Conservation (phyloP, 257 asterid genomes). For the Solanum habrochaites region DNA sequence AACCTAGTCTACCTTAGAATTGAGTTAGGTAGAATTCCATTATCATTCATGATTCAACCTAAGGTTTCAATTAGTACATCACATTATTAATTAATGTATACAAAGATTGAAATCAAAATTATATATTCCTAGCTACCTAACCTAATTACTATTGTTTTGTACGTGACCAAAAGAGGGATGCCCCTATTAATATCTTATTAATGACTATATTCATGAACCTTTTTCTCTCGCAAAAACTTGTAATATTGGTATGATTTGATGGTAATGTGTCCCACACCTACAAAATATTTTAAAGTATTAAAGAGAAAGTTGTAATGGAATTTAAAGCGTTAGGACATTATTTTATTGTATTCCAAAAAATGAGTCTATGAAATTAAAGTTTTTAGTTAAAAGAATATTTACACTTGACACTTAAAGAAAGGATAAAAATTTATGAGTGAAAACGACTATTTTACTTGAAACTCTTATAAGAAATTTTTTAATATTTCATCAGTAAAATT, state of each 20-base stretch:
- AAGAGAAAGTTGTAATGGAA: background rate
- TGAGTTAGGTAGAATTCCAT: background rate
- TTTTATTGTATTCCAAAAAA: background rate
- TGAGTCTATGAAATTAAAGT: background rate
- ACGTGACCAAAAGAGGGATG: background rate
- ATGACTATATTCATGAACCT: background rate
- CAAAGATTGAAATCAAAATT: background rate
- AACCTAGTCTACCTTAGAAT: background rate
- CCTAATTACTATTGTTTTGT: background rate
- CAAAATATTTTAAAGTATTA: background rate
- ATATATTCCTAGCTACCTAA: background rate
- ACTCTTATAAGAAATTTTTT: background rate
- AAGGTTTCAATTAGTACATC: background rate
- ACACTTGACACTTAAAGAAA: background rate
- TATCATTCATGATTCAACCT: background rate
- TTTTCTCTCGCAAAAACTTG: background rate
- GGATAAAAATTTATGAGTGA: background rate
- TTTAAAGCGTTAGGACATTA: background rate
- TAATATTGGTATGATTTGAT: background rate
- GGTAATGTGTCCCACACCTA: background rate
- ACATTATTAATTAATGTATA: background rate
- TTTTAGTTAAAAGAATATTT: background rate
- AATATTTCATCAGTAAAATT: background rate
- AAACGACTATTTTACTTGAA: background rate
- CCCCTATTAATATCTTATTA: background rate